These are phyloP conservation scores for Naganishia friedmannii DNA, from an alignment of 768 basidiomycete genomes.

Conservation along the genomic window DNA sequence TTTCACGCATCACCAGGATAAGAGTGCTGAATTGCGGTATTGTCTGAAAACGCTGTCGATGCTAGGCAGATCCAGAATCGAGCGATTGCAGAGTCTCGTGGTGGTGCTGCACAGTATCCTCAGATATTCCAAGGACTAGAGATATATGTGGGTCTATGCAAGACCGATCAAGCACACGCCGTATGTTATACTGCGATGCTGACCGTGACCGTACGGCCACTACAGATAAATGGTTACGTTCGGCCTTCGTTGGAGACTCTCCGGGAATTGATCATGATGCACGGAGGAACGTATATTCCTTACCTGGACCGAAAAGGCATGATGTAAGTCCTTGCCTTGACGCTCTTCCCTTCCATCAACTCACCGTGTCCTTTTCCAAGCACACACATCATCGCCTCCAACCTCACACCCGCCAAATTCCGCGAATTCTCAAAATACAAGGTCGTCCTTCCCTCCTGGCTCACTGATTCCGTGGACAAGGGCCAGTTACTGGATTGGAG, in stretches of 20 bases:
- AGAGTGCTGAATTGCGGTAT: too few species aligned
- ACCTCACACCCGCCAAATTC: slow-evolving; percentile 83
- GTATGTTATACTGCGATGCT: too few species aligned
- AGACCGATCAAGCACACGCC: background rate
- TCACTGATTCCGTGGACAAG: slow-evolving; percentile 70
- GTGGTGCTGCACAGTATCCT: slow-evolving; percentile 44
- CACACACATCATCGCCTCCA: slow-evolving; percentile 87
- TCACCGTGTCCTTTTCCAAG: too few species aligned
- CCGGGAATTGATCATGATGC: slow-evolving; percentile 69
- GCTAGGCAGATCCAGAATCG: slow-evolving; percentile 51
- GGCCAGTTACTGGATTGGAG: slow-evolving; percentile 75
- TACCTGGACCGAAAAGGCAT: slow-evolving; percentile 58
- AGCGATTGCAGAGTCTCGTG: slow-evolving; percentile 46
- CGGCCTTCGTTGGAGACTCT: slow-evolving; percentile 81
- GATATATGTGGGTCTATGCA: slow-evolving; percentile 71
- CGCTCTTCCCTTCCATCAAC: slow-evolving; percentile 58
- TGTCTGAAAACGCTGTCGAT: too few species aligned
- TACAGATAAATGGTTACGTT: slow-evolving; percentile 84
- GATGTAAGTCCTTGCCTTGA: slow-evolving; percentile 37
- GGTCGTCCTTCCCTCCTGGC: slow-evolving; percentile 83
- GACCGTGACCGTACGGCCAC: too few species aligned
- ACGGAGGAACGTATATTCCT: slow-evolving; percentile 79
- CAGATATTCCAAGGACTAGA: slow-evolving; percentile 70
- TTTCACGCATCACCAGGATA: too few species aligned
- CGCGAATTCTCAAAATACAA: slow-evolving; percentile 86